These are phyloP conservation scores for Eimeria sp. DNA, from an alignment of 169 alveolate species.

Conservation along the genomic window DNA sequence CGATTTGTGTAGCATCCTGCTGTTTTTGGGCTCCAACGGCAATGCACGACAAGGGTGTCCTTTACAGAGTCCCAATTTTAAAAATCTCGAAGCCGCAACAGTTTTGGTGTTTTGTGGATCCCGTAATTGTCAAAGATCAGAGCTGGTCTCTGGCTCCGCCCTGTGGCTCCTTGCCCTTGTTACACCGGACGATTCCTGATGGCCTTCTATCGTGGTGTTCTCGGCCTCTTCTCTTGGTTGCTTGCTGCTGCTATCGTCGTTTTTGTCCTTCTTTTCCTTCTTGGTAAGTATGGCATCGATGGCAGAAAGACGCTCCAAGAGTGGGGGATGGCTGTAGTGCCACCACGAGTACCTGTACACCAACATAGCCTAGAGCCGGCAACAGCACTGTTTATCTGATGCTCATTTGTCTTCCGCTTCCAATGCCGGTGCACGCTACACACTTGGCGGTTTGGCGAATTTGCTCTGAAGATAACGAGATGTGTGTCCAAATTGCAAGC, in stretches of 20 bases:
- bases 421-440: neutral
- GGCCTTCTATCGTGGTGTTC: neutral
- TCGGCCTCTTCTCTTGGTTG: neutral
- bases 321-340: constrained; percentile 94
- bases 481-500: neutral
- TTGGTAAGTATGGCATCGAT: constrained; percentile 81
- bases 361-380: neutral
- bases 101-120: neutral
- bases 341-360: constrained; percentile 91
- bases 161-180: neutral
- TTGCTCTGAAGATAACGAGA: neutral
- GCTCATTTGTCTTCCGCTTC: neutral
- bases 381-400: neutral
- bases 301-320: constrained; percentile 90
- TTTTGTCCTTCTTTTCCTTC: constrained; percentile 66
- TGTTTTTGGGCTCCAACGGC: neutral
- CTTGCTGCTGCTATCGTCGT: neutral
- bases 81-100: neutral
- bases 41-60: neutral
- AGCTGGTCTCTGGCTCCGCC: neutral
- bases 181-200: neutral
- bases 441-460: neutral
- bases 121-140: neutral
- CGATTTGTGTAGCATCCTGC: neutral
- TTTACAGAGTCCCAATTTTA: neutral